Percentiles rank a stretch among this genome's conserved stretches.
These are phyloP conservation scores for Streptanthus diversifolius DNA, from an alignment of 345 rosid genomes.

Conservation along the genomic window DNA sequence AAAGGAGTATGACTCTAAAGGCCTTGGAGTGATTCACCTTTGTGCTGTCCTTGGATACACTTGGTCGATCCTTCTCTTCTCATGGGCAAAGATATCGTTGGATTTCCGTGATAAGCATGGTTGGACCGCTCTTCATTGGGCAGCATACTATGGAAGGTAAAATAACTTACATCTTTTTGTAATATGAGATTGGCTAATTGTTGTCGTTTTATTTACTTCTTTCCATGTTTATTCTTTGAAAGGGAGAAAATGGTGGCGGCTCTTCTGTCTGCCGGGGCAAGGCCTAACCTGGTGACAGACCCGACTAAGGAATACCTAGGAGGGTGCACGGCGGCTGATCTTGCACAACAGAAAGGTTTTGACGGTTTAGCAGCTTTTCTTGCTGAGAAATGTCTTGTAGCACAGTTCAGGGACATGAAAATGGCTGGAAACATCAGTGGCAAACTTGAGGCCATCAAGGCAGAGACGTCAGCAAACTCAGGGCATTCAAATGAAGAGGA, in stretches of 20 bases:
- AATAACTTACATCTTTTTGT: neutral
- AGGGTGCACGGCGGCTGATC: conserved; percentile 84
- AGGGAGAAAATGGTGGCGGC: conserved; percentile 95
- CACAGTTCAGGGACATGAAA: conserved; percentile 76
- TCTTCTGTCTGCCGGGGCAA: conserved; percentile 91
- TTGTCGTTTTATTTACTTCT: neutral
- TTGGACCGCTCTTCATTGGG: conserved; percentile 99
- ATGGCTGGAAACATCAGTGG: conserved; percentile 84
- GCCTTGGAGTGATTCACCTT: conserved; percentile 89
- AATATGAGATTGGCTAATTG: neutral
- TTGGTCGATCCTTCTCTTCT: conserved; percentile 72
- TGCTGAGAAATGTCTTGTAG: conserved; percentile 78
- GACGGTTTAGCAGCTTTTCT: conserved; percentile 91
- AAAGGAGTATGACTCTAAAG: conserved; percentile 61
- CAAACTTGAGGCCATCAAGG: conserved; percentile 45
- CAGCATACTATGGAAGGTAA: conserved; percentile 84
- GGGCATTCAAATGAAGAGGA: conserved; percentile 60
- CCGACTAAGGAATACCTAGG: conserved; percentile 69
- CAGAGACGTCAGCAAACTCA: conserved; percentile 29
- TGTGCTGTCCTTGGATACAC: conserved; percentile 83
- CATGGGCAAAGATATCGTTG: conserved; percentile 70
- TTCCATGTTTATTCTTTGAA: conserved; percentile 16
- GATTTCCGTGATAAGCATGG: conserved; percentile 89
- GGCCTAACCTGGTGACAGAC: conserved; percentile 85
- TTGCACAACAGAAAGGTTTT: conserved; percentile 69